Conservation (phyloP, 768 basidiomycete species). For the Collybia nuda region DNA sequence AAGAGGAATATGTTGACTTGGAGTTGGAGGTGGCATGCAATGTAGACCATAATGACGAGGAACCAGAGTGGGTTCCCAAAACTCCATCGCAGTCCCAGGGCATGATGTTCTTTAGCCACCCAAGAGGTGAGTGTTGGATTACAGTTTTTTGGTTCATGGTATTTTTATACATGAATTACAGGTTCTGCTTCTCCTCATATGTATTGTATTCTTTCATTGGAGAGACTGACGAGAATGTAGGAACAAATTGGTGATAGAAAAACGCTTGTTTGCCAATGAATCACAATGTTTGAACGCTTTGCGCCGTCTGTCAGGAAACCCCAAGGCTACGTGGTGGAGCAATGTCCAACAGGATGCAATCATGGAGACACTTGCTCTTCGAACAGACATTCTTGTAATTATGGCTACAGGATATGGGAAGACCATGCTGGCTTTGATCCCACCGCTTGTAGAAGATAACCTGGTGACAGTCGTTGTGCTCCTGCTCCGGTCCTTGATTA, state of each 20-base stretch:
- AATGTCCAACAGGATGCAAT: conserved; percentile 16
- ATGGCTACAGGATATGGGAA: conserved; percentile 25
- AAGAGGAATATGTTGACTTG: too few species aligned
- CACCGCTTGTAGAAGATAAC: conserved; percentile 10
- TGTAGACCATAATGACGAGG: too few species aligned
- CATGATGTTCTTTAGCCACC: neutral
- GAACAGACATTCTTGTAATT: conserved; percentile 20
- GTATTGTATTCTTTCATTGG: too few species aligned
- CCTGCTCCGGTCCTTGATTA: conserved; percentile 19
- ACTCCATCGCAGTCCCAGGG: too few species aligned
- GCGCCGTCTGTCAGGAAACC: neutral
- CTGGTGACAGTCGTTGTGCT: conserved; percentile 14
- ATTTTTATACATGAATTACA: neutral
- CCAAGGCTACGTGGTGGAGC: conserved; percentile 13
- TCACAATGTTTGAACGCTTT: too few species aligned
- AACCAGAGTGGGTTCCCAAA: too few species aligned
- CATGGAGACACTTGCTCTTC: neutral
- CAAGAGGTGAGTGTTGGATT: too few species aligned
- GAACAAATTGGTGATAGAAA: too few species aligned
- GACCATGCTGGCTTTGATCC: conserved; percentile 20
- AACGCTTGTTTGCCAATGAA: too few species aligned
- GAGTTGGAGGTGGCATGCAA: too few species aligned
- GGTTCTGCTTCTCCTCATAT: too few species aligned
- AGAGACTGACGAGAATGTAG: too few species aligned
- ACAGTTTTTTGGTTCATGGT: neutral